These are phyloP conservation scores for Emmonsiellopsis sp. DNA, from an alignment of 2,329 filamentous ascomycete species.

Conservation along the genomic window DNA sequence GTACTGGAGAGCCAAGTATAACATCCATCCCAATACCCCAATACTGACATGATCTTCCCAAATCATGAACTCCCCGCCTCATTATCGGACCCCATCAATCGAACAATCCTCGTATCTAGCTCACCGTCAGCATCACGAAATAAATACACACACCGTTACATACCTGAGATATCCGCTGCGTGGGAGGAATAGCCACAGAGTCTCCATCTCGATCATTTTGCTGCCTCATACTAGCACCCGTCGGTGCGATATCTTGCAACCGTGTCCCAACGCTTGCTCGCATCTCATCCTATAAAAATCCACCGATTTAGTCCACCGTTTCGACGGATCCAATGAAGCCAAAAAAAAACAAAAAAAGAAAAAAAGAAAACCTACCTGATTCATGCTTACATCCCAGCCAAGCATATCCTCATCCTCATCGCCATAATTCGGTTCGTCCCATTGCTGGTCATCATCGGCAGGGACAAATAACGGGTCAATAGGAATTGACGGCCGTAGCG, in stretches of 20 bases:
- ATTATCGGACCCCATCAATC: conserved; percentile 22
- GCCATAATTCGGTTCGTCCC: conserved; percentile 50
- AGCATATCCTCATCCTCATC: conserved; percentile 51
- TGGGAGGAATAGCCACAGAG: conserved; percentile 31
- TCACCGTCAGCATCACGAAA: neutral
- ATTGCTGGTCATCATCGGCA: conserved; percentile 48
- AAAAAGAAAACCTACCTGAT: conserved; percentile 29
- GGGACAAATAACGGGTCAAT: conserved; percentile 53
- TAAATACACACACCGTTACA: neutral
- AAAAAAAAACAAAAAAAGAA: conserved; percentile 2
- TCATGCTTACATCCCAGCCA: conserved; percentile 52
- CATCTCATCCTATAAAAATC: conserved; percentile 19
- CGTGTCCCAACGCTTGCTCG: conserved; percentile 20
- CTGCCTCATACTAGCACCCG: conserved; percentile 9
- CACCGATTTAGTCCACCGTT: neutral
- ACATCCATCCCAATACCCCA: too few relatives aligned
- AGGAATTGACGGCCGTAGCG: conserved; percentile 36
- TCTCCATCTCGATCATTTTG: neutral
- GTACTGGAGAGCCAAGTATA: too few relatives aligned
- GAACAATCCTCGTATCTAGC: conserved; percentile 30
- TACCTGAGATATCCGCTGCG: conserved; percentile 42
- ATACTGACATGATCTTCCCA: neutral
- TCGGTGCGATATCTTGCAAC: conserved; percentile 27
- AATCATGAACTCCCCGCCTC: neutral
- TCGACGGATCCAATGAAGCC: neutral